A percentile compares a stretch with the other conserved stretches of the same genome.
Evolutionary conservation across 768 basidiomycete genomes (phyloP).

Genomic region (Saitozyma sp.): DNA sequence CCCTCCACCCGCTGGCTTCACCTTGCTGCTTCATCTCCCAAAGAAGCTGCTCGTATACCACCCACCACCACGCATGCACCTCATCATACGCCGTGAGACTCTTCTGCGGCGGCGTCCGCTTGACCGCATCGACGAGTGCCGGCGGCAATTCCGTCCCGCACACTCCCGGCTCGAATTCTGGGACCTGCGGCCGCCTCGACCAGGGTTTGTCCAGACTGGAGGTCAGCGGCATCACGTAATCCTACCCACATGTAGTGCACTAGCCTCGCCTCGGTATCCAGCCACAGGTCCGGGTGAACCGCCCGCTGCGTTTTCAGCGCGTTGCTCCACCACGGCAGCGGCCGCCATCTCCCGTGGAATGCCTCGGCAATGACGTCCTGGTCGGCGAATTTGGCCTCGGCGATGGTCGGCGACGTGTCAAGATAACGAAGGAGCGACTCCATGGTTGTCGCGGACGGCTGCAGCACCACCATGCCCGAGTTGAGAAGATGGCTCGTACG

Average conservation of each 20-base stretch:
- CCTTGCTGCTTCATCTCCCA: conserved; percentile 32
- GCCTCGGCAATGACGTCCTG: conserved; percentile 84
- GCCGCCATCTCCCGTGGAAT: conserved; percentile 62
- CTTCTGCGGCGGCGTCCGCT: conserved; percentile 20
- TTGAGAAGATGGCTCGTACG: conserved; percentile 83
- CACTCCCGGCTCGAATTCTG: background rate
- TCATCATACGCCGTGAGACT: conserved; percentile 34
- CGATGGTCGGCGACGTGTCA: conserved; percentile 59
- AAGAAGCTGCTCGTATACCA: conserved; percentile 42
- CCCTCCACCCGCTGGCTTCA: conserved; percentile 32
- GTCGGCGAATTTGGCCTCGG: conserved; percentile 75
- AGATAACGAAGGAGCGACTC: conserved; percentile 63
- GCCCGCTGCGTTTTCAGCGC: conserved; percentile 80
- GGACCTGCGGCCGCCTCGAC: conserved; percentile 27
- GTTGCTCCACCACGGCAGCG: conserved; percentile 58
- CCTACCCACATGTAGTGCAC: conserved; percentile 52
- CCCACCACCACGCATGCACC: conserved; percentile 51
- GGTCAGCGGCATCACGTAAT: background rate
- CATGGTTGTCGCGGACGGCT: conserved; percentile 66
- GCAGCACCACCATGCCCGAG: conserved; percentile 79
- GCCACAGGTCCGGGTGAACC: conserved; percentile 72
- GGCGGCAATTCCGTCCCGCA: conserved; percentile 13
- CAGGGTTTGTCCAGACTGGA: conserved; percentile 52
- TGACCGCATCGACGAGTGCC: conserved; percentile 19
- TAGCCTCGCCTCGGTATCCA: conserved; percentile 78